These are phyloP conservation scores for Pythium graminicola DNA, from an alignment of 352 stramenopile genomes.

Conservation along the genomic window DNA sequence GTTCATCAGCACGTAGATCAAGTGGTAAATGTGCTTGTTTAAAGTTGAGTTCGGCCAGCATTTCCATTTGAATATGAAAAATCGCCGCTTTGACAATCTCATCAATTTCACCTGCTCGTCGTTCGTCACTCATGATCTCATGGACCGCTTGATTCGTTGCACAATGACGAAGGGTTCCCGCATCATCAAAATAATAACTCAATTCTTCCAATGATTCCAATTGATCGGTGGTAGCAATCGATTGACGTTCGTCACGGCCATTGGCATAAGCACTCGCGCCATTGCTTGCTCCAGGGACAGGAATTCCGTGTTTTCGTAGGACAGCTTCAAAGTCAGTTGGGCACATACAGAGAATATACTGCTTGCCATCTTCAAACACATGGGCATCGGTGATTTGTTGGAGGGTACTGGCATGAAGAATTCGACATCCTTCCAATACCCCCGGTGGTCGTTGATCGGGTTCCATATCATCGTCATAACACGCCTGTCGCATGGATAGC, in stretches of 20 bases:
- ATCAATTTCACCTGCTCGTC: constrained; percentile 55
- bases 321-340: constrained; percentile 28
- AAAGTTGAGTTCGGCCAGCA: constrained; percentile 70
- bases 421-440: constrained; percentile 46
- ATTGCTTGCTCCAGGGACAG: constrained; percentile 11
- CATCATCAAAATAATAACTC: constrained; percentile 71
- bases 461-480: constrained; percentile 71
- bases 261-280: constrained; percentile 14
- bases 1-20: constrained; percentile 46
- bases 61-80: constrained; percentile 83
- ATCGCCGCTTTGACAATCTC: constrained; percentile 79
- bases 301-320: constrained; percentile 43
- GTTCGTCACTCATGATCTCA: constrained; percentile 73
- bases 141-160: constrained; percentile 64
- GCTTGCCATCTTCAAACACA: constrained; percentile 58
- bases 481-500: constrained; percentile 34
- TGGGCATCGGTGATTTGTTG: constrained; percentile 30
- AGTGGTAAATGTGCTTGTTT: constrained; percentile 65
- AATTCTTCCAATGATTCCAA: constrained; percentile 73
- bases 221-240: constrained; percentile 52
- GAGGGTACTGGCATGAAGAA: constrained; percentile 51
- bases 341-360: constrained; percentile 62
- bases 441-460: constrained; percentile 44
- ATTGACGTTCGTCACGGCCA: constrained; percentile 24
- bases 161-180: constrained; percentile 59